Base-by-base conservation (phyloP, 2,329 filamentous ascomycete species). In the Fusarium solani-melongenae region DNA sequence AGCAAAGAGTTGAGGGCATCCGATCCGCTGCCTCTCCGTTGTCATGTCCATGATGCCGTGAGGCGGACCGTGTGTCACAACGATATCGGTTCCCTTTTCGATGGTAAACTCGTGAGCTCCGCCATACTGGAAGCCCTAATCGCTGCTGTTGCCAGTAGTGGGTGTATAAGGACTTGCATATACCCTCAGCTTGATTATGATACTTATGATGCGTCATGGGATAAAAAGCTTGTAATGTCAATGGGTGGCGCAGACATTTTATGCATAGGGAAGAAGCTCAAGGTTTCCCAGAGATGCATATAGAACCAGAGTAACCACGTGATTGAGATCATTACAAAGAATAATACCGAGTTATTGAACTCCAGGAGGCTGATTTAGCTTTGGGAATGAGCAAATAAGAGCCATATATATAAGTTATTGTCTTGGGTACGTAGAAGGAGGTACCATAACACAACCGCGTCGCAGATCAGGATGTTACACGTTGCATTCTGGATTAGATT, bases 141-240 rank as follows among this genome's bases (percentile, higher is more conserved):
- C 67, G 14, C 80, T 79, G 56, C 36, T 79, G 79, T 5, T 57
- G 38, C n/a, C 3, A 79, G 65, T 67, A 0, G 81, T 82, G 1
- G 84, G 85, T 0, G 85, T 88, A 59, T 81, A 84, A 3, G 85
- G 83, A 61, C 84, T 87, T 5, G 86, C 84, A 56, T 85, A 88
- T 7, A 87, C 73, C 1, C 64, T 83, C 6, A 88, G n/a, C 20
- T 14, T 12, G n/a, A 12, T 0, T 14, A 12, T 44, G n/a, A 11
- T 22, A 22, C 22, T 41, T 44, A 44, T 44, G 6, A 2, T 3
- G 11, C 6, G 39, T 14, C 6, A 7, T 44, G 3, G 6, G 6
- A 22, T 7, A 14, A 44, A 22, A 44, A 44, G 3, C 2, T 44
- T 44, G 20, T 22, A 44, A 12, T 44, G 2, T 8, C 20, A 44